Conservation (phyloP, 2,329 filamentous ascomycete species). For the Claviceps maximensis region DNA sequence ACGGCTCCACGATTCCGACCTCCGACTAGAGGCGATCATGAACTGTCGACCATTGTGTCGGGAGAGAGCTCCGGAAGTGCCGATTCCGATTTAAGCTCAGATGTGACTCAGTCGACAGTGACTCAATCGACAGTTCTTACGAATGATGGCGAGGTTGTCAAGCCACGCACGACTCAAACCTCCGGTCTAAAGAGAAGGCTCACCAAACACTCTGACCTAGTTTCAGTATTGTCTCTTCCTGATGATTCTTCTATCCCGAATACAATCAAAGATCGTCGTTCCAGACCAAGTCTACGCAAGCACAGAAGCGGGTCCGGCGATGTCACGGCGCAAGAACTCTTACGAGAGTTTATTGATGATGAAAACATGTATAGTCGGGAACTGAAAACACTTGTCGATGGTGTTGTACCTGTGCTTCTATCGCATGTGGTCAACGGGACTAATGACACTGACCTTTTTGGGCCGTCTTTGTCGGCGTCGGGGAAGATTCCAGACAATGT, state of each 20-base stretch:
- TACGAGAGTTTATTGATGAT: constrained; percentile 69
- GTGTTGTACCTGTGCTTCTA: constrained; percentile 84
- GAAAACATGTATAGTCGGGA: constrained; percentile 83
- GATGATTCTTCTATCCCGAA: constrained; percentile 41
- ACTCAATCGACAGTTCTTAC: constrained; percentile 39
- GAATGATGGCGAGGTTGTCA: constrained; percentile 24
- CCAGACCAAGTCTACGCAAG: constrained; percentile 65
- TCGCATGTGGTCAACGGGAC: constrained; percentile 67
- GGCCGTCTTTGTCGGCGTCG: constrained; percentile 30
- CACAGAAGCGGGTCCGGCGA: constrained; percentile 52
- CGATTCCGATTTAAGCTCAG: constrained; percentile 37
- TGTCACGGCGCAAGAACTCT: constrained; percentile 60
- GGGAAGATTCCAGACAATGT: constrained; percentile 44
- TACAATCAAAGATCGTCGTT: constrained; percentile 56
- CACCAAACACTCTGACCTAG: constrained; percentile 85
- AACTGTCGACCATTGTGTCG: constrained; percentile 45
- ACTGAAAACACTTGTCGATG: constrained; percentile 83
- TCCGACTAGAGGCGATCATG: constrained; percentile 41
- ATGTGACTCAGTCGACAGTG: constrained; percentile 33
- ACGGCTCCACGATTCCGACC: constrained; percentile 25
- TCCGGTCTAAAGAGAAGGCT: constrained; percentile 57
- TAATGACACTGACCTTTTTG: constrained; percentile 54
- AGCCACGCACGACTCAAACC: constrained; percentile 25
- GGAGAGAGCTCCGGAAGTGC: constrained; percentile 32
- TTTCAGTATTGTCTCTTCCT: constrained; percentile 76